These are phyloP conservation scores for Leucogyrophana mollusca DNA, from an alignment of 768 basidiomycete species.

Conservation along the genomic window DNA sequence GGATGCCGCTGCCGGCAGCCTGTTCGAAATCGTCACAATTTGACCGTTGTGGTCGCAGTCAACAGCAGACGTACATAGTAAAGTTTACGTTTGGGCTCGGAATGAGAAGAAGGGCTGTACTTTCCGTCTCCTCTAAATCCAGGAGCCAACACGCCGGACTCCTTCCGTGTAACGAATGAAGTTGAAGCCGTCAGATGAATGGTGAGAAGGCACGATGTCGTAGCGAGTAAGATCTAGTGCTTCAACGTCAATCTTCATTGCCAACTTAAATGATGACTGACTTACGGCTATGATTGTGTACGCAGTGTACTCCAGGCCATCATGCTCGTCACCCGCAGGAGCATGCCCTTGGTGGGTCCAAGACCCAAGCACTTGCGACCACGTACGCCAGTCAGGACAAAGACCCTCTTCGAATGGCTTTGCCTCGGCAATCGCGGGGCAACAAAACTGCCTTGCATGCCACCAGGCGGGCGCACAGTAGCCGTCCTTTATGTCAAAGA, in stretches of 20 bases:
- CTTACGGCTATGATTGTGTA: conserved; percentile 82
- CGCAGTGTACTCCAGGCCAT: conserved; percentile 58
- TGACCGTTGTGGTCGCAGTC: neutral
- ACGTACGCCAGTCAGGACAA: conserved; percentile 74
- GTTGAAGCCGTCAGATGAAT: conserved; percentile 86
- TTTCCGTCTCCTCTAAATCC: conserved; percentile 35
- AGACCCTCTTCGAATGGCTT: conserved; percentile 24
- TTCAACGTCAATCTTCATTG: neutral
- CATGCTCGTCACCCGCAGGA: conserved; percentile 32
- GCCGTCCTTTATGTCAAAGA: conserved; percentile 93
- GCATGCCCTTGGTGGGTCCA: conserved; percentile 11
- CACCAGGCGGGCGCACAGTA: conserved; percentile 73
- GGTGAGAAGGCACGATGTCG: conserved; percentile 75
- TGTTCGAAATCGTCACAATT: conserved; percentile 27
- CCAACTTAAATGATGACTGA: conserved; percentile 8
- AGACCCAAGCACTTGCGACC: conserved; percentile 59
- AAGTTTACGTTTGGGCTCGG: conserved; percentile 54
- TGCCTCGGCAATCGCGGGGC: conserved; percentile 37
- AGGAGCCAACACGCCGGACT: conserved; percentile 67
- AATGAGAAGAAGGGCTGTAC: conserved; percentile 11
- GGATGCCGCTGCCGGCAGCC: conserved; percentile 96
- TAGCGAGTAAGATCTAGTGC: conserved; percentile 71
- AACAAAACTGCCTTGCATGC: conserved; percentile 82
- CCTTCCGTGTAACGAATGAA: conserved; percentile 85
- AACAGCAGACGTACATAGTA: conserved; percentile 70